Percentiles rank a stretch among this genome's conserved stretches.
Evolutionary conservation across 495 filamentous ascomycete species (phyloP).

Genomic region (Neurospora africana): DNA sequence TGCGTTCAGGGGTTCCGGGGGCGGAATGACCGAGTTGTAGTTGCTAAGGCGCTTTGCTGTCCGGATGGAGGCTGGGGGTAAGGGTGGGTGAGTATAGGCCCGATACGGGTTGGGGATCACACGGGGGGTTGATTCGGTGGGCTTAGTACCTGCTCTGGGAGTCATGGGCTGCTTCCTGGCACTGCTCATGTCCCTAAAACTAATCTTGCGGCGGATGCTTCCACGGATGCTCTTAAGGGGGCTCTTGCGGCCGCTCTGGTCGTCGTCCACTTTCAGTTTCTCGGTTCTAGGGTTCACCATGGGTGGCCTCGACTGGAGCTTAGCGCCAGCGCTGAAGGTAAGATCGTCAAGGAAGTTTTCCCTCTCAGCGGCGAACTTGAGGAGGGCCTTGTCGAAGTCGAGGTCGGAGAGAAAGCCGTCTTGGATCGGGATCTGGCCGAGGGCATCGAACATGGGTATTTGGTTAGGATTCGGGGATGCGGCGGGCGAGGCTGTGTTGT

Average conservation of each 20-base stretch:
- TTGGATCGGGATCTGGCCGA: slow-evolving; percentile 13
- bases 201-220: slow-evolving; percentile 77
- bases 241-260: slow-evolving; percentile 34
- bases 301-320: slow-evolving; percentile 55
- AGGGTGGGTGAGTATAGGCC: slow-evolving; percentile 11
- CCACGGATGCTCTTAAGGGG: slow-evolving; percentile 49
- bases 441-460: neutral
- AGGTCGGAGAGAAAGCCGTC: slow-evolving; percentile 40
- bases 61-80: slow-evolving; percentile 64
- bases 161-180: slow-evolving; percentile 75
- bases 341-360: slow-evolving; percentile 91
- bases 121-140: slow-evolving; percentile 12
- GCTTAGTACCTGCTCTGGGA: slow-evolving; percentile 58
- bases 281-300: slow-evolving; percentile 69
- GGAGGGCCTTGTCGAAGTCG: slow-evolving; percentile 84
- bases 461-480: neutral
- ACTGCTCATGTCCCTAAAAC: slow-evolving; percentile 88
- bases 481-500: slow-evolving; percentile 5
- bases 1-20: slow-evolving; percentile 77
- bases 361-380: slow-evolving; percentile 89
- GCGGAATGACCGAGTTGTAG: slow-evolving; percentile 96
- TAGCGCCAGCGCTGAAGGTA: slow-evolving; percentile 77
- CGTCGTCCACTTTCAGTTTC: slow-evolving; percentile 71
- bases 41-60: slow-evolving; percentile 86
- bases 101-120: neutral